Percentiles rank a stretch among this genome's conserved stretches.
These are phyloP conservation scores for Microsporum canis DNA, from an alignment of 2,329 filamentous ascomycete species.

Conservation along the genomic window DNA sequence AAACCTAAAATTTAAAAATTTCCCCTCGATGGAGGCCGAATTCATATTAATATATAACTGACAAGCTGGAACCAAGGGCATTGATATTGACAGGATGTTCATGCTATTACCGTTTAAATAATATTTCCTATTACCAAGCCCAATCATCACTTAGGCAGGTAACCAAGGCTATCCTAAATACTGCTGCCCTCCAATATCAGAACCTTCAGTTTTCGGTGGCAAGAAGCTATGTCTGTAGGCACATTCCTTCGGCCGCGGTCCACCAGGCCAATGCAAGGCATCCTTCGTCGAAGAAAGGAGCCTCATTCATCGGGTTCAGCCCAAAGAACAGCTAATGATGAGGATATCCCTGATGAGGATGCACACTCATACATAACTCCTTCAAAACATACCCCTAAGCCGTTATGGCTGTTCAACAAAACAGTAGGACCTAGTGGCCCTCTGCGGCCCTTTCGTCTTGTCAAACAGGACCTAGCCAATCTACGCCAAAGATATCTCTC, in stretches of 20 bases:
- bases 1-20: background rate
- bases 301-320: background rate
- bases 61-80: background rate
- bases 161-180: background rate
- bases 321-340: background rate
- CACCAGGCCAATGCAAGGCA: background rate
- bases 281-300: slow-evolving; percentile 1
- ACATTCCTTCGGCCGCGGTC: background rate
- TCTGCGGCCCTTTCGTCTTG: slow-evolving; percentile 43
- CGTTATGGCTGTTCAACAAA: background rate
- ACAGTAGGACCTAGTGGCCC: slow-evolving; percentile 30
- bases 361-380: slow-evolving; percentile 29
- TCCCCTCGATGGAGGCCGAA: background rate
- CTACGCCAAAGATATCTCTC: slow-evolving; percentile 40
- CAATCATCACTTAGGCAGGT: background rate
- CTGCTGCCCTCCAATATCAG: no score
- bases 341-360: slow-evolving; percentile 16
- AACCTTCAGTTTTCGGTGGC: background rate
- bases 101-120: background rate
- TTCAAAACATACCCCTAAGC: slow-evolving; percentile 26
- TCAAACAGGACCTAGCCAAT: slow-evolving; percentile 40
- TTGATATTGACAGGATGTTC: background rate
- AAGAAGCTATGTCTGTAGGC: background rate
- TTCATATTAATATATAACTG: background rate
- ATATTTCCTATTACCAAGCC: background rate